Conservation (phyloP, 2,329 filamentous ascomycete genomes). For the Cercospora beticola region DNA sequence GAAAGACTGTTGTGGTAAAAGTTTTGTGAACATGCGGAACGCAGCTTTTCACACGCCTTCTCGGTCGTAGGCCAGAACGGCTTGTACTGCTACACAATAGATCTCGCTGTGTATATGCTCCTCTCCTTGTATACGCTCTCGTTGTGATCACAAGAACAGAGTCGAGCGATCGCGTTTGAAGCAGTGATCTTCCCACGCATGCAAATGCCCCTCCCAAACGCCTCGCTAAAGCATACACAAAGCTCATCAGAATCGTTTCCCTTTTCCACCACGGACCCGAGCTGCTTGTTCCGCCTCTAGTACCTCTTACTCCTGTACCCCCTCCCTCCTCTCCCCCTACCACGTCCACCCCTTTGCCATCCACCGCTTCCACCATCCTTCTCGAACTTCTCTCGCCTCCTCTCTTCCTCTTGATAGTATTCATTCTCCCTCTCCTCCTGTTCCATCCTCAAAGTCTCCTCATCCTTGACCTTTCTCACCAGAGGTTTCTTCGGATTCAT, state of each 20-base stretch:
- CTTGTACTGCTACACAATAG: background rate
- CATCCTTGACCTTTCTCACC: slow-evolving; percentile 67
- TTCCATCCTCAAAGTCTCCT: slow-evolving; percentile 65
- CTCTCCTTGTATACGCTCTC: background rate
- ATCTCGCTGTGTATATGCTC: background rate
- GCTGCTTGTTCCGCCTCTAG: background rate
- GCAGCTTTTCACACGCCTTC: background rate
- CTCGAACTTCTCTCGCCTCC: slow-evolving; percentile 45
- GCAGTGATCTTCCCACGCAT: background rate
- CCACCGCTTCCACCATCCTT: slow-evolving; percentile 48
- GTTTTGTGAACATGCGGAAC: background rate
- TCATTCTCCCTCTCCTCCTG: slow-evolving; percentile 58
- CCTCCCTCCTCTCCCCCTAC: slow-evolving; percentile 41
- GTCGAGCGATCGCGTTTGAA: background rate
- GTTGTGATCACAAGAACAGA: background rate
- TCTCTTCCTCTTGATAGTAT: slow-evolving; percentile 54
- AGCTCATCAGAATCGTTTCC: background rate
- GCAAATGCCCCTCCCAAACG: background rate
- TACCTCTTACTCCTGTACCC: slow-evolving; percentile 17
- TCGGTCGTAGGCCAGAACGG: background rate
- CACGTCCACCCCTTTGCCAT: slow-evolving; percentile 48
- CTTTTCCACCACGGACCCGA: background rate
- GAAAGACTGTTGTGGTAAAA: background rate
- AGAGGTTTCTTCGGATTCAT: slow-evolving; percentile 55
- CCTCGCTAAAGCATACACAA: slow-evolving; percentile 2